phyloP scores from a whole-genome alignment of 495 filamentous ascomycete species.

The Daldinia childiae region DNA sequence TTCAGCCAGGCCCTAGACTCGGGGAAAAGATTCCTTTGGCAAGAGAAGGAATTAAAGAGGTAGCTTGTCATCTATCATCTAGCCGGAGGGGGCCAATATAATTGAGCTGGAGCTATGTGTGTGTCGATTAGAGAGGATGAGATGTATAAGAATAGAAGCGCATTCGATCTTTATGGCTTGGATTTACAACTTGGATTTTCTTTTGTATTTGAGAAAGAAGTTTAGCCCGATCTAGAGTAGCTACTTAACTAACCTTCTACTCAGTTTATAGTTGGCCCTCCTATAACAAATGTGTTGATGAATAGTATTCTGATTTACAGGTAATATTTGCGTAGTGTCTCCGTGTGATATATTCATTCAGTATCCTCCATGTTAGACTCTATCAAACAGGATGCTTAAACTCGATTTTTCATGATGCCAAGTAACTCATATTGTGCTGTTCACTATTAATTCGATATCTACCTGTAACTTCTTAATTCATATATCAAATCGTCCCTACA shows the following conservation, averaged over 20 bases:
- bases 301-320: not conserved
- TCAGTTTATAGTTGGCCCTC: not conserved
- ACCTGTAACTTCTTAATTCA: not conserved
- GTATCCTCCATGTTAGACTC: too few species aligned
- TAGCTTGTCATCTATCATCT: not conserved
- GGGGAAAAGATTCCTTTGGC: not conserved
- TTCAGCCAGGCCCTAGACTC: not conserved
- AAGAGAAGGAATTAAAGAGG: too few species aligned
- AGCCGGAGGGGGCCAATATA: not conserved
- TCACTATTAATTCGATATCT: not conserved
- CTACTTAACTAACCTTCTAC: not conserved
- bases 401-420: not conserved
- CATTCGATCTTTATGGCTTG: constrained; percentile 18
- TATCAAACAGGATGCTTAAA: too few species aligned
- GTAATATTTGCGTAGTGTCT: not conserved
- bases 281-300: not conserved
- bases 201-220: constrained; percentile 6
- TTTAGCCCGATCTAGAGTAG: not conserved
- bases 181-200: constrained; percentile 7
- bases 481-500: not conserved
- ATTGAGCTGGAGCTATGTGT: not conserved
- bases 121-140: not conserved
- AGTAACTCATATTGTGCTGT: not conserved
- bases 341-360: not conserved
- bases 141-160: not conserved